Conservation (phyloP, 805 yeast genomes). For the Kazachstania psychrophila region DNA sequence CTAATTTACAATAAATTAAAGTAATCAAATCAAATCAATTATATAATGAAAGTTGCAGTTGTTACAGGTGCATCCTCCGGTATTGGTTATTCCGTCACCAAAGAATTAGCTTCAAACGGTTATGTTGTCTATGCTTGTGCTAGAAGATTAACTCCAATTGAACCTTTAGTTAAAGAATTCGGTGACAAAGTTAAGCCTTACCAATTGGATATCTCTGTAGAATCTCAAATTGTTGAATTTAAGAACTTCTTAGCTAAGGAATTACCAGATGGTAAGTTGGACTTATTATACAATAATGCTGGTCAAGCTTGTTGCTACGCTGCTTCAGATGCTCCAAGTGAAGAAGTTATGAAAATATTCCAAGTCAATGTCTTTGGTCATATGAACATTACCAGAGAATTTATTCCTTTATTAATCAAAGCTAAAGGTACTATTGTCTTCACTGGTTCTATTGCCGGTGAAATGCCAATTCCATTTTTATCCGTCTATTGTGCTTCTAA, state of each 20-base stretch:
- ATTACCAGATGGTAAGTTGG: conserved; percentile 40
- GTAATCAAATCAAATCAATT: too few relatives aligned
- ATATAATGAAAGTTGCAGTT: conserved; percentile 39
- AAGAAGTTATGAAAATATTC: conserved; percentile 39
- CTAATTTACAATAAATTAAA: too few relatives aligned
- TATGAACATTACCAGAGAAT: conserved; percentile 49
- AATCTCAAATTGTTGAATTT: conserved; percentile 38
- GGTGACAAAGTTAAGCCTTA: conserved; percentile 36
- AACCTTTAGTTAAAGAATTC: conserved; percentile 29
- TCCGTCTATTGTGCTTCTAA: conserved; percentile 57
- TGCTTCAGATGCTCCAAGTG: conserved; percentile 54
- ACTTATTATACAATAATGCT: conserved; percentile 63
- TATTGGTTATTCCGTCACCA: conserved; percentile 41
- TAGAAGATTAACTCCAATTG: conserved; percentile 54
- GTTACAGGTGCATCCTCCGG: conserved; percentile 55
- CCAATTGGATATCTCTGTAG: conserved; percentile 47
- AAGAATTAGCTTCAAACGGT: conserved; percentile 41
- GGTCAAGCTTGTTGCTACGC: conserved; percentile 69
- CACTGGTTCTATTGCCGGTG: conserved; percentile 64
- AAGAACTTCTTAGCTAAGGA: conserved; percentile 34
- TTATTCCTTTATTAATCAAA: conserved; percentile 44
- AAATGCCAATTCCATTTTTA: conserved; percentile 59
- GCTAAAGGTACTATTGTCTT: conserved; percentile 60
- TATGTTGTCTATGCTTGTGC: conserved; percentile 65
- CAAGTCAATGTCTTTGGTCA: conserved; percentile 65